These are phyloP conservation scores for Wickerhamiella kurtzmanii DNA, from an alignment of 805 yeast species.

Conservation along the genomic window DNA sequence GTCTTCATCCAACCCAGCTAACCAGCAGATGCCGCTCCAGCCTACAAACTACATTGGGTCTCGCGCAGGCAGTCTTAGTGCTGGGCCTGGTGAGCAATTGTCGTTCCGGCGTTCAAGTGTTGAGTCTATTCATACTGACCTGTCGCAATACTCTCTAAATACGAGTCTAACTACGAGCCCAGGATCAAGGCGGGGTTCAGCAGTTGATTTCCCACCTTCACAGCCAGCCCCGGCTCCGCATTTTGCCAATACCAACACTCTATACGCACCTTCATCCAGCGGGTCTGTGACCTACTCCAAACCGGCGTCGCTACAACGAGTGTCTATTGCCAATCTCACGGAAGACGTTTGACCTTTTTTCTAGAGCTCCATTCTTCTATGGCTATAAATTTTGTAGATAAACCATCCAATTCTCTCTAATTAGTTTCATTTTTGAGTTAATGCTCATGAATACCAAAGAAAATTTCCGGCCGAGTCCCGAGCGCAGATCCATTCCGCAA, in stretches of 20 bases:
- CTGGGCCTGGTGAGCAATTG: not conserved
- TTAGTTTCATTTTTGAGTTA: too few species aligned
- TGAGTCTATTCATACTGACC: constrained; percentile 1
- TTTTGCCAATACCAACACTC: too few species aligned
- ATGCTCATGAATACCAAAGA: too few species aligned
- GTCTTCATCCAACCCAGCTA: too few species aligned
- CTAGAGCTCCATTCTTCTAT: not conserved
- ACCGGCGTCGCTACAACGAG: constrained; percentile 6
- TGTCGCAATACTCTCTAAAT: constrained; percentile 14
- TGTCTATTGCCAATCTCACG: constrained; percentile 12
- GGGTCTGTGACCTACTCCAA: not conserved
- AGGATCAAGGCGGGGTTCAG: constrained; percentile 7
- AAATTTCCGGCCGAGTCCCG: not conserved
- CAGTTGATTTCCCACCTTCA: not conserved
- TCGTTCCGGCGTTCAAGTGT: not conserved
- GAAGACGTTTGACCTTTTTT: not conserved
- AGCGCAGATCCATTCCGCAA: too few species aligned
- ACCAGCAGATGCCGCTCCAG: too few species aligned
- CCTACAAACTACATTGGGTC: too few species aligned
- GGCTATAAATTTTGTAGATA: not conserved
- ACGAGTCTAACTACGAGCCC: constrained; percentile 3
- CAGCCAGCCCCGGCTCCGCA: not conserved
- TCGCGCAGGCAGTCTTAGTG: not conserved
- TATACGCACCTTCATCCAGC: too few species aligned
- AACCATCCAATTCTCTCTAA: not conserved